Evolutionary conservation across 495 filamentous ascomycete species (phyloP), one percentile per base, ranked within the genome.

Genomic region (Clavariopsis aquatica): DNA sequence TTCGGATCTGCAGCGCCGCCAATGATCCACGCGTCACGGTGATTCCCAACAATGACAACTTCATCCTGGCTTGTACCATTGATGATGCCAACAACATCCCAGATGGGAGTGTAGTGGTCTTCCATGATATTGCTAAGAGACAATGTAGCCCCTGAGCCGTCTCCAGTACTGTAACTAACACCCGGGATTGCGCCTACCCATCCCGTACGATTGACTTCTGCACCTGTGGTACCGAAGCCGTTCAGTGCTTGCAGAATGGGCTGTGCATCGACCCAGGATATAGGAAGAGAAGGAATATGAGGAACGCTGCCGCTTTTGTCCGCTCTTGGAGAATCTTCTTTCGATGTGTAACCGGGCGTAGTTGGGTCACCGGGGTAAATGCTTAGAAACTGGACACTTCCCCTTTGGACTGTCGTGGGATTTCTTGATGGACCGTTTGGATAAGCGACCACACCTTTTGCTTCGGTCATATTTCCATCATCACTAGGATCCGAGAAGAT

Each of bases 1-100:
- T 78, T 77, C 10, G 79, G 79, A 51, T 82, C 79, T 12, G 67
- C 68, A 13, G 79, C 79, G 6, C 79, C 79, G 10, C 78, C 76
- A 26, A 73, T 59, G 38, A 76, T 75, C 76, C 76, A 78, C 5
- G 76, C 76, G 53, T 76, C 74, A 2, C 73, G 62, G 46, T 76
- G 74, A 49, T 76, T 76, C 2, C 74, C 74, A 12, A 75, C 52
- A 41, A 74, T 57, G 29, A 73, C 52, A 9, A 59, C 60, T 23
- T 76, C 74, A 57, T 76, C 74, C 13, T 59, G 15, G 34, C 64
- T 75, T 0, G 74, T 75, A 13, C 74, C 74, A 49, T 76, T 76
- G 53, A 75, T 73, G n/a, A 74, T 69, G 28, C 73, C 74, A 38
- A 76, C 62, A 24, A 56, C 65, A 52, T 76, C 62, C 74, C 74